Evolutionary conservation across 345 rosid species (phyloP).

Genomic region (Pelargonium nanum): DNA sequence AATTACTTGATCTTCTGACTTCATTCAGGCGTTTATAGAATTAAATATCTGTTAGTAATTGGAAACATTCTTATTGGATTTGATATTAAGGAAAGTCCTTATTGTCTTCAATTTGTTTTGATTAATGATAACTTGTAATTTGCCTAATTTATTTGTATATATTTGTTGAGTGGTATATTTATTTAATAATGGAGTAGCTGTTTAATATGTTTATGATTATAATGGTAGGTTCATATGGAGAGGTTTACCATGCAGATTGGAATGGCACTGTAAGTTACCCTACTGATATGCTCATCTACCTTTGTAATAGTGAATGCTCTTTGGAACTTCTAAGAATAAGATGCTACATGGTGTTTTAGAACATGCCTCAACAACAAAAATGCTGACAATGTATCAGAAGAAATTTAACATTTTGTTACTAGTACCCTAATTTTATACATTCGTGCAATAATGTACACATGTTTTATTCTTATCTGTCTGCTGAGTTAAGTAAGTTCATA

Average conservation of each 20-base stretch:
- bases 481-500: too few species aligned
- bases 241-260: conserved; percentile 87
- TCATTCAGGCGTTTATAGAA: not conserved
- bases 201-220: not conserved
- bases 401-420: too few species aligned
- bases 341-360: not conserved
- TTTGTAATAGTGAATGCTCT: not conserved
- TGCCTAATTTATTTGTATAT: not conserved
- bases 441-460: not conserved
- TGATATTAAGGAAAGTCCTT: conserved; percentile 1
- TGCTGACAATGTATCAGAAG: not conserved
- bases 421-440: not conserved
- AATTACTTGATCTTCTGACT: conserved; percentile 2
- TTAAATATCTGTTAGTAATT: not conserved
- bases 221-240: conserved; percentile 75
- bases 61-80: not conserved
- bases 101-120: not conserved
- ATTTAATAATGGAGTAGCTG: not conserved
- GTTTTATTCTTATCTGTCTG: too few species aligned
- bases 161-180: not conserved
- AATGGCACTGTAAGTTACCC: conserved; percentile 82
- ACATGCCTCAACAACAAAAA: not conserved
- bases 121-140: not conserved
- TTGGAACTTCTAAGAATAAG: conserved; percentile 3
- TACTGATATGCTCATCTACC: not conserved